Evolutionary conservation across 2,329 filamentous ascomycete genomes (phyloP).

Genomic region (Arthrobotrys sinensis): DNA sequence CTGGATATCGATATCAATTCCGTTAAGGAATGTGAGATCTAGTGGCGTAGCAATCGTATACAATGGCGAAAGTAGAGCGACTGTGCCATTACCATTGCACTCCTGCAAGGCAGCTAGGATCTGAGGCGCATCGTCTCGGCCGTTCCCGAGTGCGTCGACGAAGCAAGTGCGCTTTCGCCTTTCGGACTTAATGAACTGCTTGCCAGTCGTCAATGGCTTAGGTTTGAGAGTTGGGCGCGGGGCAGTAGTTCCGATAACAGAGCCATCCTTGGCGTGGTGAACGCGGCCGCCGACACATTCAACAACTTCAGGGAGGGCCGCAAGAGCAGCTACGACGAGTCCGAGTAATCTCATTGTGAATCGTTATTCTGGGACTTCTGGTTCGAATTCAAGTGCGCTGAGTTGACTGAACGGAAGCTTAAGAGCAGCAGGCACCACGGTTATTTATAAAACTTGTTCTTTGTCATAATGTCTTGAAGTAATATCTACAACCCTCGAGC

Average conservation of each 20-base stretch:
- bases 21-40: conserved; percentile 76
- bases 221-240: conserved; percentile 47
- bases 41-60: conserved; percentile 78
- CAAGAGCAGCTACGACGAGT: conserved; percentile 40
- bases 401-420: conserved; percentile 10
- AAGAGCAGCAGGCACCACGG: background rate
- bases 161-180: conserved; percentile 53
- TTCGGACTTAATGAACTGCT: conserved; percentile 52
- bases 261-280: conserved; percentile 52
- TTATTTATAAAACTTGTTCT: conserved; percentile 38
- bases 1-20: conserved; percentile 75
- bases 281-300: conserved; percentile 49
- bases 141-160: conserved; percentile 50
- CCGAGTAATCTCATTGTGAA: conserved; percentile 46
- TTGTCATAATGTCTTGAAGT: conserved; percentile 2
- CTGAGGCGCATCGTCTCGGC: conserved; percentile 70
- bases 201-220: conserved; percentile 50
- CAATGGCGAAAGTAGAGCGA: conserved; percentile 73
- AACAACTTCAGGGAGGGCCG: conserved; percentile 40
- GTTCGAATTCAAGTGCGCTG: conserved; percentile 16
- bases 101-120: conserved; percentile 73
- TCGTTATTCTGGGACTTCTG: conserved; percentile 24
- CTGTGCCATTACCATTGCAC: conserved; percentile 77
- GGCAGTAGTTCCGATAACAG: conserved; percentile 49
- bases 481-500: conserved; percentile 30